These are phyloP conservation scores for Spizellomyces sp. DNA, from an alignment of 192 early-diverging fungal species.

Conservation along the genomic window DNA sequence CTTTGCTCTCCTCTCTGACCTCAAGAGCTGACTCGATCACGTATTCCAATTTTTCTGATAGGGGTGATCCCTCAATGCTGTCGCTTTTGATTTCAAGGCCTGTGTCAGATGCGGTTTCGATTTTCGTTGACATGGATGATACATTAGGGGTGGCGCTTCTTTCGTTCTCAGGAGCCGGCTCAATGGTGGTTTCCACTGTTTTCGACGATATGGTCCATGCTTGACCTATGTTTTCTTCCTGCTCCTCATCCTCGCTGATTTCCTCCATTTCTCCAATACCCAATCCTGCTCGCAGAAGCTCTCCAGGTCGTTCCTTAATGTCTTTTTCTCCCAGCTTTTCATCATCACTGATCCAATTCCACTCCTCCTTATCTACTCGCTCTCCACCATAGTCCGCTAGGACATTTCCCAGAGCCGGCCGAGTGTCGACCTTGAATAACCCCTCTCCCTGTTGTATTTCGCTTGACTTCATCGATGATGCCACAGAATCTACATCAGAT, in stretches of 20 bases:
- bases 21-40: not conserved
- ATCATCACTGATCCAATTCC: conserved; percentile 17
- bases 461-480: too few species aligned
- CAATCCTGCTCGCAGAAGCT: not conserved
- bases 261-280: not conserved
- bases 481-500: too few species aligned
- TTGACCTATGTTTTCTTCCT: not conserved
- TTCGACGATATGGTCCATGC: conserved; percentile 5
- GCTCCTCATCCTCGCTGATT: conserved; percentile 6
- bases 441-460: too few species aligned
- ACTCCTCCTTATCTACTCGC: not conserved
- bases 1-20: not conserved
- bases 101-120: conserved; percentile 1
- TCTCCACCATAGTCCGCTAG: conserved; percentile 9
- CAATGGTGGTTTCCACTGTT: not conserved
- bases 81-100: not conserved
- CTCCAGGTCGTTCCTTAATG: not conserved
- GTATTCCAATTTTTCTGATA: conserved; percentile 5
- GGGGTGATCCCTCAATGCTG: not conserved
- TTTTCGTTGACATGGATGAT: not conserved
- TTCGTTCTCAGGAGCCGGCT: not conserved
- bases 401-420: conserved; percentile 19
- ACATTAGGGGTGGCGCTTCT: not conserved
- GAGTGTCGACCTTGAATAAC: conserved; percentile 8
- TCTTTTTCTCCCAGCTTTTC: not conserved